Percentiles rank a stretch among this genome's conserved stretches.
Evolutionary conservation across 108 stramenopile genomes (phyloP).

Genomic region (Seminavis robusta): DNA sequence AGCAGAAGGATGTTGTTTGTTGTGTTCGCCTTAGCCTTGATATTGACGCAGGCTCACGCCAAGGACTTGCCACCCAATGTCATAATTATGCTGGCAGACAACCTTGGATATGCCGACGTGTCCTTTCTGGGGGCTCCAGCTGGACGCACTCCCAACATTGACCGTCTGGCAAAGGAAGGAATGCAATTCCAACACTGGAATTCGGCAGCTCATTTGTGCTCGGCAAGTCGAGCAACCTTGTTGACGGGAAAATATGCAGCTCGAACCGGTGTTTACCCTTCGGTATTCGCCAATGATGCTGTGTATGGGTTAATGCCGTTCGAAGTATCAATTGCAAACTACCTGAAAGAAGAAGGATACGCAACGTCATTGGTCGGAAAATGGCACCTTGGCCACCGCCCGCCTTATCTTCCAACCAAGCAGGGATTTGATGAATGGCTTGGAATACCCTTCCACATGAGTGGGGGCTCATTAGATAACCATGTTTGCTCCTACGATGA

Average conservation of each 20-base stretch:
- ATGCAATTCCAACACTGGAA: constrained; percentile 60
- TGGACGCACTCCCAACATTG: constrained; percentile 51
- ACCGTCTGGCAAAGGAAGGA: constrained; percentile 41
- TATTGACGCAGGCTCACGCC: no score
- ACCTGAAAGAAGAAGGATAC: constrained; percentile 53
- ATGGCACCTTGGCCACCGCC: constrained; percentile 74
- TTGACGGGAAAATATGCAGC: constrained; percentile 68
- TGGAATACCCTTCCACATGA: constrained; percentile 76
- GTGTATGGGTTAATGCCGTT: constrained; percentile 47
- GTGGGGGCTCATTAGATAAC: constrained; percentile 55
- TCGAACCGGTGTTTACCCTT: constrained; percentile 59
- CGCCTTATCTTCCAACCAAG: constrained; percentile 52
- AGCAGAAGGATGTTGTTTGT: no score
- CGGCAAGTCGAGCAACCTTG: constrained; percentile 58
- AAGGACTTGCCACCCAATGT: constrained; percentile 55
- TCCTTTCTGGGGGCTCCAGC: constrained; percentile 33
- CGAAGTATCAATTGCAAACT: constrained; percentile 59
- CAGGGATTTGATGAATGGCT: constrained; percentile 81
- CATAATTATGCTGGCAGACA: constrained; percentile 68
- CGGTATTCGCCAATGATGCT: constrained; percentile 59
- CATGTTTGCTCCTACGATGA: constrained; percentile 48
- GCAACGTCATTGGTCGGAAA: constrained; percentile 73
- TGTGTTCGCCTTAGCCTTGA: no score
- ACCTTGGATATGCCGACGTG: constrained; percentile 64
- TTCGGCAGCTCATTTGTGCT: constrained; percentile 61